These are phyloP conservation scores for Euphorbia pulcherrima DNA, from an alignment of 345 rosid genomes.

Conservation along the genomic window DNA sequence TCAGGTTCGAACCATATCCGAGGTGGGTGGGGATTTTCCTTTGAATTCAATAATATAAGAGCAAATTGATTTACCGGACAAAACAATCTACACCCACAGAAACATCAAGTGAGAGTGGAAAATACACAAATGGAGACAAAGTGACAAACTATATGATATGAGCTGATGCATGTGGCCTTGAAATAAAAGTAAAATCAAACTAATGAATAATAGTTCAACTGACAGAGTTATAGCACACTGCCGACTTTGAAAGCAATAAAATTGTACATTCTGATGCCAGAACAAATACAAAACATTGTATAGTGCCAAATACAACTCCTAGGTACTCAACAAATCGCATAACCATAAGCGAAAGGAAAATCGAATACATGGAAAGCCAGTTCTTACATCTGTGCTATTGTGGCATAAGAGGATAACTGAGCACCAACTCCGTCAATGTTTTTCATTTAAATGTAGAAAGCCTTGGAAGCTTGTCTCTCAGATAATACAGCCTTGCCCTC, in stretches of 20 bases:
- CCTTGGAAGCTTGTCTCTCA: constrained; percentile 87
- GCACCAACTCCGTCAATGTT: constrained; percentile 3
- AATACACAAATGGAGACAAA: neutral
- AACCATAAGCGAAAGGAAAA: neutral
- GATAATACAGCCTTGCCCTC: constrained; percentile 83
- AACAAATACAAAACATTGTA: constrained; percentile 3
- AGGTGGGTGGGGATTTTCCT: no score
- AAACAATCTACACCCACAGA: no score
- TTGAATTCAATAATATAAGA: no score
- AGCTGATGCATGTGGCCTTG: neutral
- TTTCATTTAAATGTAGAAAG: constrained; percentile 78
- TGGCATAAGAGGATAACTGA: neutral
- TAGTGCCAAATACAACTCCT: constrained; percentile 3
- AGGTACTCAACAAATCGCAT: constrained; percentile 9
- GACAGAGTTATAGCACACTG: neutral
- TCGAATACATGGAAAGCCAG: no score
- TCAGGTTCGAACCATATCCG: no score
- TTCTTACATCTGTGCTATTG: no score
- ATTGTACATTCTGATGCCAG: neutral
- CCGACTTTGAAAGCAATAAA: neutral
- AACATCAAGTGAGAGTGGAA: no score
- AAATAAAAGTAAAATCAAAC: neutral
- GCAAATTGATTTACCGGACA: no score
- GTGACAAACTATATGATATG: neutral
- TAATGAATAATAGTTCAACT: neutral